phyloP scores from a whole-genome alignment of 2,329 filamentous ascomycete genomes.

The Gnomoniopsis smithogilvyi region DNA sequence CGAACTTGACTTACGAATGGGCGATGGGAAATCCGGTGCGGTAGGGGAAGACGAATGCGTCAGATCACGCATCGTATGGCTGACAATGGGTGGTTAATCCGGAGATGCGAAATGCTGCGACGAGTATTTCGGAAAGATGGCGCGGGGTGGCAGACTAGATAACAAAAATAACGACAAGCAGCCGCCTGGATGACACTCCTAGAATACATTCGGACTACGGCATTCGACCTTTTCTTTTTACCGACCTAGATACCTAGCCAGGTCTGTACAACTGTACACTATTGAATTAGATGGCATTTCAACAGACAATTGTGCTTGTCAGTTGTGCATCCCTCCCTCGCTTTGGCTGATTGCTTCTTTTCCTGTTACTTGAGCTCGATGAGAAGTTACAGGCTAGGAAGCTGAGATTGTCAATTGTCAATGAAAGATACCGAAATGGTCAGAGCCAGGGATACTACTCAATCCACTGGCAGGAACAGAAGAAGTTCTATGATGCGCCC shows the following conservation, averaged over 20 bases:
- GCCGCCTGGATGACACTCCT: conserved; percentile 6
- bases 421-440: not conserved
- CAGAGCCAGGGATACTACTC: not conserved
- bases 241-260: conserved; percentile 31
- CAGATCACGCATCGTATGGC: conserved; percentile 9
- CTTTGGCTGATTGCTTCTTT: not conserved
- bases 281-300: conserved; percentile 43
- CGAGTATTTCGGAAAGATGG: conserved; percentile 8
- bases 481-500: not conserved
- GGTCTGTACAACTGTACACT: conserved; percentile 53
- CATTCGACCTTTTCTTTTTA: conserved; percentile 44
- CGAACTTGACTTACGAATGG: conserved; percentile 23
- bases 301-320: not conserved
- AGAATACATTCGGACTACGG: conserved; percentile 36
- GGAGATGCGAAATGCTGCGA: conserved; percentile 10
- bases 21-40: conserved; percentile 2
- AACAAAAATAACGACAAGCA: conserved; percentile 15
- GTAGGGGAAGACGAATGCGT: conserved; percentile 15
- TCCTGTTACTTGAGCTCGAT: not conserved
- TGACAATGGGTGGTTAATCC: not conserved
- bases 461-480: not conserved
- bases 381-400: not conserved
- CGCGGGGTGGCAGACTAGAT: conserved; percentile 8
- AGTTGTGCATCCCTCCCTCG: not conserved
- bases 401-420: not conserved